Evolutionary conservation across 441 rosid genomes (phyloP).

Genomic region (Gossypium aridum): DNA sequence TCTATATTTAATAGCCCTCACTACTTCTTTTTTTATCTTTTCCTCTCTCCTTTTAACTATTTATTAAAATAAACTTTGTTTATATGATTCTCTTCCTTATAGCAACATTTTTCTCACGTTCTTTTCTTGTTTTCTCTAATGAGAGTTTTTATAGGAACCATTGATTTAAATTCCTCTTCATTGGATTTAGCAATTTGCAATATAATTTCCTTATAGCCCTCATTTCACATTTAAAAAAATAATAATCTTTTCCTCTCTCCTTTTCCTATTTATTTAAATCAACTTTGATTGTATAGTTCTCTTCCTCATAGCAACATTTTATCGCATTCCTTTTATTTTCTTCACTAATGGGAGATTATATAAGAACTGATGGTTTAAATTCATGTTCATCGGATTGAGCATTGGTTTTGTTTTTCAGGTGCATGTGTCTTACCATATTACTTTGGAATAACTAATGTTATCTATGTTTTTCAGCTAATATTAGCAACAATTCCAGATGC

Average conservation of each 20-base stretch:
- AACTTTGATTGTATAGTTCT: not conserved
- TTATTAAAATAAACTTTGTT: not conserved
- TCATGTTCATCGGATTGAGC: not conserved
- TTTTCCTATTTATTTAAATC: not conserved
- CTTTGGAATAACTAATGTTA: constrained; percentile 20
- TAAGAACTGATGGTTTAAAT: not conserved
- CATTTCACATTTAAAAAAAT: not conserved
- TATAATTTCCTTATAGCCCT: not conserved
- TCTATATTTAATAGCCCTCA: not conserved
- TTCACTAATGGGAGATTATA: not conserved
- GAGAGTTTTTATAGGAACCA: not conserved
- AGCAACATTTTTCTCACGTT: not conserved
- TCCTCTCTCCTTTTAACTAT: not conserved
- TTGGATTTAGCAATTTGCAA: not conserved
- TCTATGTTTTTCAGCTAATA: constrained; percentile 55
- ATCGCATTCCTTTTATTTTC: not conserved
- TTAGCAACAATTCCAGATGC: constrained; percentile 70
- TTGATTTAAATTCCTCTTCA: not conserved
- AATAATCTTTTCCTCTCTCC: not conserved
- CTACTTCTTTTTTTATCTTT: not conserved
- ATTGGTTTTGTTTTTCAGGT: not conserved
- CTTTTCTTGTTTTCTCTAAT: not conserved
- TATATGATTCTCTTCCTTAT: not conserved
- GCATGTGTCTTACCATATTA: not conserved
- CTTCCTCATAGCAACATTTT: not conserved